A percentile compares a stretch with the other conserved stretches of the same genome.
These are phyloP conservation scores for Diaporthe vaccinii DNA, from an alignment of 2,329 filamentous ascomycete genomes.

Conservation along the genomic window DNA sequence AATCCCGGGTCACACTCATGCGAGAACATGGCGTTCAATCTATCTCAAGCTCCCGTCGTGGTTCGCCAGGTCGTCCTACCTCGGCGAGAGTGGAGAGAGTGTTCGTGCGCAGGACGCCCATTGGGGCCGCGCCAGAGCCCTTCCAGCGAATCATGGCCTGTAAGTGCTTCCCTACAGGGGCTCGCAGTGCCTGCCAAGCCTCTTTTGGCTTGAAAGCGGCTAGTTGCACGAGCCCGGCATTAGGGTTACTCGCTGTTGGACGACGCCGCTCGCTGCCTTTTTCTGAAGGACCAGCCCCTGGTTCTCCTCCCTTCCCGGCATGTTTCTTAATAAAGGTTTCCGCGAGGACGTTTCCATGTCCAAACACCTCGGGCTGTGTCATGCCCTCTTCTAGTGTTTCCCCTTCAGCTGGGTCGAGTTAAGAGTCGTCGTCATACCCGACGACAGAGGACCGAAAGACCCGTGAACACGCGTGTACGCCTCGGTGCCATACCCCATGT, in stretches of 20 bases:
- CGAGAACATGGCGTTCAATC: slow-evolving; percentile 35
- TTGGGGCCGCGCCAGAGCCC: slow-evolving; percentile 39
- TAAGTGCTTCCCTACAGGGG: slow-evolving; percentile 32
- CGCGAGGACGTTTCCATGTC: slow-evolving; percentile 3
- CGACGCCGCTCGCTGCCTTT: slow-evolving; percentile 8
- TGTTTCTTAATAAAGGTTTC: slow-evolving; percentile 25
- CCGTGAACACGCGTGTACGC: slow-evolving; percentile 14
- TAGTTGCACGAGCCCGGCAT: slow-evolving; percentile 35
- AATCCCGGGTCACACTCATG: slow-evolving; percentile 23
- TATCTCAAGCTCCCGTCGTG: slow-evolving; percentile 36
- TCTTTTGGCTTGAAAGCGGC: slow-evolving; percentile 34
- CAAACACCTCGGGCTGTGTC: slow-evolving; percentile 6
- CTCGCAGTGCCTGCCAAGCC: slow-evolving; percentile 37
- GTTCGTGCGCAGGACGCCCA: slow-evolving; percentile 31
- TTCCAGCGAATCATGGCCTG: slow-evolving; percentile 35
- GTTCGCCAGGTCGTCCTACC: slow-evolving; percentile 36
- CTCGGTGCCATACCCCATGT: slow-evolving; percentile 19
- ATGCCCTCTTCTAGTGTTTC: slow-evolving; percentile 16
- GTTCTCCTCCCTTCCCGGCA: background rate
- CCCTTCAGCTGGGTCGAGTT: slow-evolving; percentile 21
- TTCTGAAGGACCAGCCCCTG: background rate
- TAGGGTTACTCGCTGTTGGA: slow-evolving; percentile 20
- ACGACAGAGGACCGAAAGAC: slow-evolving; percentile 12
- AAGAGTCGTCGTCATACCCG: slow-evolving; percentile 20
- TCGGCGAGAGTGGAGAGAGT: slow-evolving; percentile 26